Percentiles rank a stretch among this genome's conserved stretches.
Conservation (phyloP, 305 asterid species). For the Salvia sclarea region DNA sequence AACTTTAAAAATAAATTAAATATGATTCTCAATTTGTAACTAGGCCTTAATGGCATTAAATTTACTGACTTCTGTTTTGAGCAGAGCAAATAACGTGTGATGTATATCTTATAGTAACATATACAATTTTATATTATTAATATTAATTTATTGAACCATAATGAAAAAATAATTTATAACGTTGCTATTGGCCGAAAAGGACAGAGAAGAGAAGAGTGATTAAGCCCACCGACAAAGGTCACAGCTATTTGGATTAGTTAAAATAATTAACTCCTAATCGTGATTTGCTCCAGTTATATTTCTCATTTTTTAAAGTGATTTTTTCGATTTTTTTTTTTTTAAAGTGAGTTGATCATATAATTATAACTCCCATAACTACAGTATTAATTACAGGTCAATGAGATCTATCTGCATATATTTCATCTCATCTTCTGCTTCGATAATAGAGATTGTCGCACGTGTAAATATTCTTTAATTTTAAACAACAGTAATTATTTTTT, state of each 20-base stretch:
- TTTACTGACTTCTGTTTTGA: no score
- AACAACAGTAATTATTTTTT: no score
- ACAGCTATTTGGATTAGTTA: neutral
- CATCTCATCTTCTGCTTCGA: neutral
- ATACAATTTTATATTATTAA: no score
- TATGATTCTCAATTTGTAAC: no score
- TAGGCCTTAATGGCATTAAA: no score
- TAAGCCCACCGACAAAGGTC: constrained; percentile 30
- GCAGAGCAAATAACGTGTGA: no score
- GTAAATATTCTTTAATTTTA: neutral
- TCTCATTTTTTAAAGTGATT: no score
- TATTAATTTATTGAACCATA: neutral
- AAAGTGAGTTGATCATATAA: neutral
- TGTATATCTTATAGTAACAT: no score
- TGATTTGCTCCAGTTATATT: neutral
- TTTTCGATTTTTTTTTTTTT: neutral
- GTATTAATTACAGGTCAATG: neutral
- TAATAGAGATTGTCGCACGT: neutral
- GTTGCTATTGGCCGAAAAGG: neutral
- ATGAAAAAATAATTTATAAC: neutral
- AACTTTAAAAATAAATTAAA: no score
- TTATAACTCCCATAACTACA: neutral
- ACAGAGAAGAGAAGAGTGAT: neutral
- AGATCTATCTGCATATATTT: neutral
- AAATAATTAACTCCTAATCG: constrained; percentile 1